These are phyloP conservation scores for Corinectria fuckeliana DNA, from an alignment of 2,329 filamentous ascomycete genomes.

Conservation along the genomic window DNA sequence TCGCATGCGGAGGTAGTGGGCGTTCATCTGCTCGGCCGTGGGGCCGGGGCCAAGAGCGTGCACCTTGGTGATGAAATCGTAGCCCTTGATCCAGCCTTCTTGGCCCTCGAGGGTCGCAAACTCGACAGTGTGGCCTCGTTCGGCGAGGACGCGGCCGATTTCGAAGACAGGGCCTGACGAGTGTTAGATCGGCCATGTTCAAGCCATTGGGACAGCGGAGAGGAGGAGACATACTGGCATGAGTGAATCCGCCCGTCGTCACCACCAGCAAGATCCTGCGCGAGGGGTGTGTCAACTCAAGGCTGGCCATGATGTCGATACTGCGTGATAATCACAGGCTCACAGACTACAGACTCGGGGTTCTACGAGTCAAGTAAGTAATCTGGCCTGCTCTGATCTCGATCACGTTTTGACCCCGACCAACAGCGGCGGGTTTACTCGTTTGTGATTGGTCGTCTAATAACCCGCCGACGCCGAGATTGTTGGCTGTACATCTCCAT, in stretches of 20 bases:
- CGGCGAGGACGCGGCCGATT: slow-evolving; percentile 38
- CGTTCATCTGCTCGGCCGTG: slow-evolving; percentile 32
- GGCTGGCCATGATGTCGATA: slow-evolving; percentile 4
- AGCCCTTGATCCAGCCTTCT: slow-evolving; percentile 41
- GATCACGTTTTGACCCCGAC: not conserved
- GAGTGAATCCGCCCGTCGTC: slow-evolving; percentile 43
- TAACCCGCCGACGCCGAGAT: not conserved
- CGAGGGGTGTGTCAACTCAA: slow-evolving; percentile 20
- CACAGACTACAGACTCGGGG: not conserved
- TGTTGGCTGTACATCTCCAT: not conserved
- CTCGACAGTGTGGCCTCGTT: slow-evolving; percentile 42
- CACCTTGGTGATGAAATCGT: slow-evolving; percentile 38
- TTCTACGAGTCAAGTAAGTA: not conserved
- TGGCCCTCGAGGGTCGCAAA: slow-evolving; percentile 46
- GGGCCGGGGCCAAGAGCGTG: slow-evolving; percentile 40
- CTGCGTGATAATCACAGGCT: not conserved
- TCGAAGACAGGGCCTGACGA: slow-evolving; percentile 40
- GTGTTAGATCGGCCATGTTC: not conserved
- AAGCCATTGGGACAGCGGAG: not conserved
- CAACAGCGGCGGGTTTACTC: not conserved
- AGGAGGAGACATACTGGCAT: slow-evolving; percentile 34
- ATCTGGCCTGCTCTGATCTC: not conserved
- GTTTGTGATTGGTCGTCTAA: not conserved
- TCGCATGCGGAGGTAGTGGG: slow-evolving; percentile 43
- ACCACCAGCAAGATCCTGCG: slow-evolving; percentile 40